Evolutionary conservation across 257 asterid species (phyloP).

Genomic region (Thymus mandschuricus): DNA sequence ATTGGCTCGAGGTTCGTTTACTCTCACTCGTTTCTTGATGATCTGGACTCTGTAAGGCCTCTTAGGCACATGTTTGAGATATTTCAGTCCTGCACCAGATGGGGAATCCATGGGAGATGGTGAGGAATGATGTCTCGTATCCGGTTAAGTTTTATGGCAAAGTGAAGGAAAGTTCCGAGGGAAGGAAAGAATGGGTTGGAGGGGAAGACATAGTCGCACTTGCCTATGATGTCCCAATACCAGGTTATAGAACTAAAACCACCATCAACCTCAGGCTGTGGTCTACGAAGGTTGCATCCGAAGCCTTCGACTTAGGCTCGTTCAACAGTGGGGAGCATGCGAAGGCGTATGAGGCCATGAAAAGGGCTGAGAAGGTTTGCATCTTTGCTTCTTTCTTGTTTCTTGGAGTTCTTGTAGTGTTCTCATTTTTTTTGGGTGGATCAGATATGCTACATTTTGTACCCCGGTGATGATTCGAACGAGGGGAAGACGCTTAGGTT

Average conservation of each 20-base stretch:
- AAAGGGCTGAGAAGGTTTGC: slow-evolving; percentile 63
- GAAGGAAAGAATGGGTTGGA: slow-evolving; percentile 65
- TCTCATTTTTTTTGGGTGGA: slow-evolving; percentile 4
- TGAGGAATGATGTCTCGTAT: slow-evolving; percentile 57
- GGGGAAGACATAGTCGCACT: slow-evolving; percentile 62
- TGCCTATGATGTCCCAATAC: slow-evolving; percentile 75
- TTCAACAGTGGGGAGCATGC: slow-evolving; percentile 64
- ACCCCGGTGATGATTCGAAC: slow-evolving; percentile 68
- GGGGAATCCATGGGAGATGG: slow-evolving; percentile 77
- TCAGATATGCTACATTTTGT: slow-evolving; percentile 64
- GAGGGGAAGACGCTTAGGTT: slow-evolving; percentile 66
- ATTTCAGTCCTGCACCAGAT: slow-evolving; percentile 39
- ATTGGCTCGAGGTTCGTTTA: slow-evolving; percentile 55
- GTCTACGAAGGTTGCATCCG: slow-evolving; percentile 61
- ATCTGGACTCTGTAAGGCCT: neutral
- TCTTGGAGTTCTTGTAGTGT: neutral
- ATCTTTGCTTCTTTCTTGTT: neutral
- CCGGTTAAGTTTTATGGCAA: slow-evolving; percentile 66
- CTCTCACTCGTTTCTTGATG: neutral
- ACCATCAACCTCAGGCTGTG: slow-evolving; percentile 63
- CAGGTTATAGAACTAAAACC: slow-evolving; percentile 68
- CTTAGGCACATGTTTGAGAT: neutral
- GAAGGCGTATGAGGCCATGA: slow-evolving; percentile 62
- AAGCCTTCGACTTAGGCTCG: slow-evolving; percentile 55
- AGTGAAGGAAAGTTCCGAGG: slow-evolving; percentile 48